Conservation (phyloP, 75 land plant species). For the Sequoia sempervirens region DNA sequence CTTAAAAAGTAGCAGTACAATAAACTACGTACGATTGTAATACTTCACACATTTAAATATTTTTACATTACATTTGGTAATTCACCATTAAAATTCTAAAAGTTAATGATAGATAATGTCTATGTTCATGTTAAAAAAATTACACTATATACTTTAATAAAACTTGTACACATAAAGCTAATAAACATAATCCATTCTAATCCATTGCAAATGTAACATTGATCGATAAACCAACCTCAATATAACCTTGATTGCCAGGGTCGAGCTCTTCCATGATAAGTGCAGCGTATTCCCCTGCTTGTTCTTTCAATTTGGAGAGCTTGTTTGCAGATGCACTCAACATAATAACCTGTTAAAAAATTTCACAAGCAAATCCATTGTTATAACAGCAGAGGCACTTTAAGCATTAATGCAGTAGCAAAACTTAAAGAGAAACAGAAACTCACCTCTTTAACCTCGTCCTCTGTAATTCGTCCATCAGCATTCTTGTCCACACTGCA, state of each 20-base stretch:
- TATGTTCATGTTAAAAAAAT: too few relatives aligned
- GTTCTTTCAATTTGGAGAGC: slow-evolving; percentile 26
- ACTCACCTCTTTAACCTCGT: slow-evolving; percentile 39
- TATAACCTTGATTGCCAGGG: slow-evolving; percentile 69
- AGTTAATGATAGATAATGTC: too few relatives aligned
- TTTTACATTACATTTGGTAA: too few relatives aligned
- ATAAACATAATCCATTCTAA: too few relatives aligned
- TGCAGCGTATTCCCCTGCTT: slow-evolving; percentile 81
- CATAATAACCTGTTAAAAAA: slow-evolving; percentile 55
- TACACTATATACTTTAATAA: too few relatives aligned
- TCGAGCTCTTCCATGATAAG: slow-evolving; percentile 89
- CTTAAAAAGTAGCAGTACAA: too few relatives aligned
- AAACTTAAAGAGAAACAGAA: too few relatives aligned
- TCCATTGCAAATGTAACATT: too few relatives aligned
- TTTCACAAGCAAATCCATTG: background rate
- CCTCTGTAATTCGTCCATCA: slow-evolving; percentile 35
- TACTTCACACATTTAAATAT: too few relatives aligned
- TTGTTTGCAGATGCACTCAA: slow-evolving; percentile 80
- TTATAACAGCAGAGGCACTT: background rate
- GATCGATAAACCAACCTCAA: slow-evolving; percentile 45
- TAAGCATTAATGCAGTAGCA: background rate
- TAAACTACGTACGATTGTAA: too few relatives aligned
- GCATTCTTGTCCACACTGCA: slow-evolving; percentile 40
- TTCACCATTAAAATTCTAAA: too few relatives aligned
- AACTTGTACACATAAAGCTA: too few relatives aligned